Evolutionary conservation across 2,329 filamentous ascomycete species (phyloP).

Genomic region (Trichoderma endophyticum): DNA sequence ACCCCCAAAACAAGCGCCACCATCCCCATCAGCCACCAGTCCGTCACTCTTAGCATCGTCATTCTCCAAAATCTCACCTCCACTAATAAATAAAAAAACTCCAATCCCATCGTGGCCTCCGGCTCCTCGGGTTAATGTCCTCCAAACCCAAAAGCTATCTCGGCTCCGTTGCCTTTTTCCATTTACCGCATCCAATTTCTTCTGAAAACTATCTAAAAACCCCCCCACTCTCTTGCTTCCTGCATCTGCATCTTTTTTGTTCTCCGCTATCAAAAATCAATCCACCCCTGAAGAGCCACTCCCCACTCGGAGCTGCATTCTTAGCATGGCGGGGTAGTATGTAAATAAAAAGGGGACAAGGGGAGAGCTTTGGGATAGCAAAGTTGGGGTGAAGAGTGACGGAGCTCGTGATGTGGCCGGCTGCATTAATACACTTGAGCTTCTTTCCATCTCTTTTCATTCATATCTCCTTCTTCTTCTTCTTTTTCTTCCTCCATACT

Average conservation of each 20-base stretch:
- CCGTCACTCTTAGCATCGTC: background rate
- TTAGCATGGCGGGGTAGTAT: conserved; percentile 8
- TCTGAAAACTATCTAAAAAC: background rate
- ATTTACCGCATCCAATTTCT: background rate
- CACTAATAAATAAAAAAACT: background rate
- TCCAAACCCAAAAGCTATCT: background rate
- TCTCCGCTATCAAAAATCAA: background rate
- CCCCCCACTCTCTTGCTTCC: background rate
- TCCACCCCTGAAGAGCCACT: background rate
- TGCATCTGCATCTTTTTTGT: background rate
- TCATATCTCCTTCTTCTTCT: background rate
- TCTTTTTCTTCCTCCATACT: background rate
- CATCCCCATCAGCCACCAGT: background rate
- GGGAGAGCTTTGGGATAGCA: conserved; percentile 2
- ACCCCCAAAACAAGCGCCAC: background rate
- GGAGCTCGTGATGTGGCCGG: background rate
- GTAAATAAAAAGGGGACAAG: conserved; percentile 10
- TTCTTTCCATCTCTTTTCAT: background rate
- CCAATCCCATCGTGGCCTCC: conserved; percentile 10
- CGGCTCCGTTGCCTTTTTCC: background rate
- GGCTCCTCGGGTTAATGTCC: conserved; percentile 3
- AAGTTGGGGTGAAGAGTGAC: background rate
- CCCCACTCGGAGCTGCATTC: background rate
- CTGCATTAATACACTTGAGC: background rate
- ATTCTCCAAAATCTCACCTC: background rate